Conservation (phyloP, 2,329 filamentous ascomycete genomes). For the Waltergamsia citrina region DNA sequence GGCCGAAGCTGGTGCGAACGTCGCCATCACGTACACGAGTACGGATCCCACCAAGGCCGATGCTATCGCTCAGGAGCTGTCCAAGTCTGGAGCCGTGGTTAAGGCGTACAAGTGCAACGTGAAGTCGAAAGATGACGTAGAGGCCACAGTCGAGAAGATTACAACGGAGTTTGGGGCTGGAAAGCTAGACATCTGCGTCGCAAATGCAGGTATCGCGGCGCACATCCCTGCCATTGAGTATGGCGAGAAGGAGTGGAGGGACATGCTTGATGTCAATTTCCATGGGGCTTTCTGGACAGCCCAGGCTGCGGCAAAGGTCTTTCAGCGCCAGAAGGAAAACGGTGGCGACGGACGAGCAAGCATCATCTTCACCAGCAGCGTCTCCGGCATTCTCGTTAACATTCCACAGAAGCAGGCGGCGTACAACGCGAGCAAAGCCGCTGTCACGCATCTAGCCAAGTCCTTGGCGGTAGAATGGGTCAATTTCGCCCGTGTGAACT, state of each 20-base stretch:
- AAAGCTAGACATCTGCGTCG: slow-evolving; percentile 31
- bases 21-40: slow-evolving; percentile 11
- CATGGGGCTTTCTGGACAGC: slow-evolving; percentile 32
- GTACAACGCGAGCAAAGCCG: slow-evolving; percentile 32
- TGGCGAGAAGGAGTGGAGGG: slow-evolving; percentile 36
- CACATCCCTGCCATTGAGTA: slow-evolving; percentile 46
- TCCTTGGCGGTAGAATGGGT: slow-evolving; percentile 66
- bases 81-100: slow-evolving; percentile 12
- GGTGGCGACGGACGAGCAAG: too few species aligned
- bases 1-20: slow-evolving; percentile 12
- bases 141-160: slow-evolving; percentile 19
- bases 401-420: slow-evolving; percentile 29
- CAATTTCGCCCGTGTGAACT: slow-evolving; percentile 58
- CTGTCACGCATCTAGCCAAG: slow-evolving; percentile 36
- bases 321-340: slow-evolving; percentile 23
- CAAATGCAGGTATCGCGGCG: slow-evolving; percentile 38
- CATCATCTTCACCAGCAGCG: slow-evolving; percentile 41
- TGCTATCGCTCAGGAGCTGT: background rate
- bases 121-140: slow-evolving; percentile 24
- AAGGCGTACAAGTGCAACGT: slow-evolving; percentile 34
- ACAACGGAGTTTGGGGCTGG: slow-evolving; percentile 20
- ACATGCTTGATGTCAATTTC: slow-evolving; percentile 42
- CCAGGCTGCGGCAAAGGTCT: slow-evolving; percentile 27
- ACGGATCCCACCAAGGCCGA: slow-evolving; percentile 1
- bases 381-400: slow-evolving; percentile 39